A percentile compares a stretch with the other conserved stretches of the same genome.
Conservation (phyloP, 2,329 filamentous ascomycete species). For the Ophiocordyceps australis region DNA sequence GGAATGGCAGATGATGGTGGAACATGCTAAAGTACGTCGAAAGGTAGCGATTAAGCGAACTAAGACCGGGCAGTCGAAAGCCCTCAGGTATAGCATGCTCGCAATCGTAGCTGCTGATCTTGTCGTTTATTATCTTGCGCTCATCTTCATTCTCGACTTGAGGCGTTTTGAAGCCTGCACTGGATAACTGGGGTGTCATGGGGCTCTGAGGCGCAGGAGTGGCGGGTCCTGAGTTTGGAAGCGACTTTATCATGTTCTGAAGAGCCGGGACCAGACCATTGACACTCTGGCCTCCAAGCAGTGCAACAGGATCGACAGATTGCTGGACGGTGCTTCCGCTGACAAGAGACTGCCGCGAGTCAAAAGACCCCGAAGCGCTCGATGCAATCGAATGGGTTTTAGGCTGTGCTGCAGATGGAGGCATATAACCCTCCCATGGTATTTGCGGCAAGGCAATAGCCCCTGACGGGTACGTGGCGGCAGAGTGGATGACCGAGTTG, state of each 20-base stretch:
- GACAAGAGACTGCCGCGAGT: slow-evolving; percentile 45
- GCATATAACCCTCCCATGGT: slow-evolving; percentile 82
- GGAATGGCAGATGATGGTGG: slow-evolving; percentile 88
- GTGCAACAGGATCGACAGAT: slow-evolving; percentile 45
- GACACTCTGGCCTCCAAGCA: slow-evolving; percentile 43
- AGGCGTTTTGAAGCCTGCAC: slow-evolving; percentile 52
- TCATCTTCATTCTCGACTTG: slow-evolving; percentile 75
- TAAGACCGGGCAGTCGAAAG: slow-evolving; percentile 69
- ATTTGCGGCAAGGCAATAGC: slow-evolving; percentile 72
- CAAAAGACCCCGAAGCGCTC: slow-evolving; percentile 46
- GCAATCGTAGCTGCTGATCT: slow-evolving; percentile 63
- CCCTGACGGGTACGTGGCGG: slow-evolving; percentile 58
- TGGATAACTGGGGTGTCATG: slow-evolving; percentile 46
- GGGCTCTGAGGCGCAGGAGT: slow-evolving; percentile 62
- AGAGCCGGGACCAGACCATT: slow-evolving; percentile 47
- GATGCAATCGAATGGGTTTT: slow-evolving; percentile 62
- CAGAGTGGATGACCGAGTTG: slow-evolving; percentile 56
- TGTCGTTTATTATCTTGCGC: slow-evolving; percentile 67
- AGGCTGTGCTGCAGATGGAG: slow-evolving; percentile 47
- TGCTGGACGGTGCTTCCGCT: slow-evolving; percentile 36
- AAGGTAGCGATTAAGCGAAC: slow-evolving; percentile 76
- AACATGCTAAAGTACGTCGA: slow-evolving; percentile 95
- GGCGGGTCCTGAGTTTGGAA: slow-evolving; percentile 48
- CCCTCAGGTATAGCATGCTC: slow-evolving; percentile 73
- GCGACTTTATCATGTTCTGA: slow-evolving; percentile 54